Evolutionary conservation across 2,329 filamentous ascomycete species (phyloP).

Genomic region (Stachybotrys elegans): DNA sequence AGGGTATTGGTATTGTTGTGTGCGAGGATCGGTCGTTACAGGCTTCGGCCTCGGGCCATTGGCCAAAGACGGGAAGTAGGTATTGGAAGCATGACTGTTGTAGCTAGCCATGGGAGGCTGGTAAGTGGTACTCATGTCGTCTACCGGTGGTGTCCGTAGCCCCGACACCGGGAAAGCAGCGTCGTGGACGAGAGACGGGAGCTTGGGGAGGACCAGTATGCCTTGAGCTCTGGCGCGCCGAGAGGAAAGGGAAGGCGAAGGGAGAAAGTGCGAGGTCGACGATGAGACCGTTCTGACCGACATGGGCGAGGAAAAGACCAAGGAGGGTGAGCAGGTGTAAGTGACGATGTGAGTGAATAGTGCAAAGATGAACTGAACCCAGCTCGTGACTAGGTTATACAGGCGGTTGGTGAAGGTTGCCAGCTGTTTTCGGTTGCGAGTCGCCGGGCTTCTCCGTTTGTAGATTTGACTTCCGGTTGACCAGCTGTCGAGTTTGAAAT

Average conservation of each 20-base stretch:
- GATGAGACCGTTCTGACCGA: slow-evolving; percentile 19
- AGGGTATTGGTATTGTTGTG: slow-evolving; percentile 25
- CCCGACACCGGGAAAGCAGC: slow-evolving; percentile 25
- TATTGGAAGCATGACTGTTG: slow-evolving; percentile 37
- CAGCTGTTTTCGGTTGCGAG: too few relatives aligned
- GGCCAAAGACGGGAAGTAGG: slow-evolving; percentile 29
- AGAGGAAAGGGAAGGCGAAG: slow-evolving; percentile 15
- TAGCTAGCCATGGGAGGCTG: slow-evolving; percentile 42
- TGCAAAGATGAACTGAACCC: too few relatives aligned
- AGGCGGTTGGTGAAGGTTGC: too few relatives aligned
- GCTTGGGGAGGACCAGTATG: slow-evolving; percentile 18
- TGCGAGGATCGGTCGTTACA: slow-evolving; percentile 26
- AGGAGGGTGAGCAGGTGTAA: too few relatives aligned
- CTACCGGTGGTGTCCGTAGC: slow-evolving; percentile 45
- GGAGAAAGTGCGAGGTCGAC: slow-evolving; percentile 16
- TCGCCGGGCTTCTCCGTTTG: too few relatives aligned
- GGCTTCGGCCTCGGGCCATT: slow-evolving; percentile 27
- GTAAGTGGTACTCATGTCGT: slow-evolving; percentile 50
- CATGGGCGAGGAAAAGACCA: slow-evolving; percentile 17
- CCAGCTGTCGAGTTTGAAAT: too few relatives aligned
- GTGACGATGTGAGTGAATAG: too few relatives aligned
- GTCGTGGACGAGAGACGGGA: slow-evolving; percentile 13
- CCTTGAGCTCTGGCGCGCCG: slow-evolving; percentile 12
- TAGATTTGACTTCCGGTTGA: too few relatives aligned
- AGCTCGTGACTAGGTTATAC: too few relatives aligned